A percentile compares a stretch with the other conserved stretches of the same genome.
These are phyloP conservation scores for Gynochthodes officinalis DNA, from an alignment of 257 asterid species.

Conservation along the genomic window DNA sequence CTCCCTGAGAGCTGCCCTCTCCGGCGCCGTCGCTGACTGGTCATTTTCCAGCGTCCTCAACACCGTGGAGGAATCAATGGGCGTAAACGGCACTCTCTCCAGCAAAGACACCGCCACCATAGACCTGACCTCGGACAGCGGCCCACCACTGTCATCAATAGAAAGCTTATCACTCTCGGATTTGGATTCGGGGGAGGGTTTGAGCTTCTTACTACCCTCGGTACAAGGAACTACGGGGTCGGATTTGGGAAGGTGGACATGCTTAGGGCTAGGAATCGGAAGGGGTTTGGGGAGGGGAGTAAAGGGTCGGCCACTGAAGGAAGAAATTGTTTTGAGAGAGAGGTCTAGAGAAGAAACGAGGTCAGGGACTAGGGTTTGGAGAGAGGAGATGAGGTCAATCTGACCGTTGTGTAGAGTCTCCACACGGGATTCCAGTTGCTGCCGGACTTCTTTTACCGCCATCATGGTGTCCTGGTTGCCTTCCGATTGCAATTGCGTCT, in stretches of 20 bases:
- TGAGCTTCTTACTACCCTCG: conserved; percentile 15
- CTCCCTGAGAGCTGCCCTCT: conserved; percentile 78
- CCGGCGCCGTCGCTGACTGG: conserved; percentile 43
- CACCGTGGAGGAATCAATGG: conserved; percentile 76
- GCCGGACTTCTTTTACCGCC: conserved; percentile 53
- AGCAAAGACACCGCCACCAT: conserved; percentile 88
- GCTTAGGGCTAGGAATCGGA: conserved; percentile 45
- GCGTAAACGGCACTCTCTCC: conserved; percentile 72
- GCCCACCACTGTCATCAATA: conserved; percentile 67
- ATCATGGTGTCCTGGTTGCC: conserved; percentile 42
- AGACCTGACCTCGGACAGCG: conserved; percentile 68
- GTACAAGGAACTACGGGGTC: conserved; percentile 26
- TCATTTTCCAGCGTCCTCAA: conserved; percentile 89
- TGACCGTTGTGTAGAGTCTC: conserved; percentile 66
- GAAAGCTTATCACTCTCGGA: conserved; percentile 40
- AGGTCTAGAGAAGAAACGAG: conserved; percentile 86
- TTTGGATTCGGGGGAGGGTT: conserved; percentile 29
- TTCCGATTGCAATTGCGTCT: conserved; percentile 45
- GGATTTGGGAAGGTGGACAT: conserved; percentile 29
- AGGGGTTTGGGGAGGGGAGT: conserved; percentile 67
- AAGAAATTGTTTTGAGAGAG: conserved; percentile 66
- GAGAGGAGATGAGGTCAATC: conserved; percentile 76
- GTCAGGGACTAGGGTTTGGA: conserved; percentile 74
- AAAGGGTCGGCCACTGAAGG: conserved; percentile 53
- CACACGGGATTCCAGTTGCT: conserved; percentile 67